Evolutionary conservation across 192 early-diverging fungal genomes (phyloP).

Genomic region (Backusella sp.): DNA sequence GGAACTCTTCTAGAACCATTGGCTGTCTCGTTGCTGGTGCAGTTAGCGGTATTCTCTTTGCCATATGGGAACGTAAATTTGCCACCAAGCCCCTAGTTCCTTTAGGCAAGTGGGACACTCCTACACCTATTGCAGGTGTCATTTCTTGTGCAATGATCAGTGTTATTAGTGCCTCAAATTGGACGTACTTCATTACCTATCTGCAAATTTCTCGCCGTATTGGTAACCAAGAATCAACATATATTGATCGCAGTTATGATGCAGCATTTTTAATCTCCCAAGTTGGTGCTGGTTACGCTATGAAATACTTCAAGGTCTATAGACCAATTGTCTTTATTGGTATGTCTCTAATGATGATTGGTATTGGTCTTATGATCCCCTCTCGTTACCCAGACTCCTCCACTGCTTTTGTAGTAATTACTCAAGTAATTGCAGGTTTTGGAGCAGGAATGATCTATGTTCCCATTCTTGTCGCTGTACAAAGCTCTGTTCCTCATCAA

Average conservation of each 20-base stretch:
- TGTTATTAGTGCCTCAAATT: slow-evolving; percentile 15
- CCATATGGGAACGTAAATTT: slow-evolving; percentile 18
- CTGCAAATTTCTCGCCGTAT: slow-evolving; percentile 14
- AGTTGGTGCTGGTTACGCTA: slow-evolving; percentile 6
- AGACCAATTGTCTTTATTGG: slow-evolving; percentile 17
- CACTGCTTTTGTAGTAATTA: slow-evolving; percentile 9
- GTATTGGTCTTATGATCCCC: slow-evolving; percentile 26
- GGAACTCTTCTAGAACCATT: slow-evolving; percentile 20
- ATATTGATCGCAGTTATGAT: slow-evolving; percentile 5
- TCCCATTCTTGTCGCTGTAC: slow-evolving; percentile 10
- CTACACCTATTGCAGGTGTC: slow-evolving; percentile 16
- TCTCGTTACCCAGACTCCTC: slow-evolving; percentile 10
- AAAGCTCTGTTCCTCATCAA: slow-evolving; percentile 17
- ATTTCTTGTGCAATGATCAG: slow-evolving; percentile 9
- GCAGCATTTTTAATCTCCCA: slow-evolving; percentile 16
- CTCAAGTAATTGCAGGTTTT: slow-evolving; percentile 22
- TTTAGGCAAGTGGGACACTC: slow-evolving; percentile 6
- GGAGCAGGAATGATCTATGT: slow-evolving; percentile 22
- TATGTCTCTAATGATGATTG: slow-evolving; percentile 10
- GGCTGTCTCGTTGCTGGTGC: slow-evolving; percentile 17
- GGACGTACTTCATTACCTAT: slow-evolving; percentile 18
- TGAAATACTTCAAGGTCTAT: slow-evolving; percentile 14
- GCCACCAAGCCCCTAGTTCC: slow-evolving; percentile 7
- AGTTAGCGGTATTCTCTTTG: slow-evolving; percentile 3
- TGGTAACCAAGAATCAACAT: slow-evolving; percentile 5